These are phyloP conservation scores for Globisporangium lucens DNA, from an alignment of 352 stramenopile species.

Conservation along the genomic window DNA sequence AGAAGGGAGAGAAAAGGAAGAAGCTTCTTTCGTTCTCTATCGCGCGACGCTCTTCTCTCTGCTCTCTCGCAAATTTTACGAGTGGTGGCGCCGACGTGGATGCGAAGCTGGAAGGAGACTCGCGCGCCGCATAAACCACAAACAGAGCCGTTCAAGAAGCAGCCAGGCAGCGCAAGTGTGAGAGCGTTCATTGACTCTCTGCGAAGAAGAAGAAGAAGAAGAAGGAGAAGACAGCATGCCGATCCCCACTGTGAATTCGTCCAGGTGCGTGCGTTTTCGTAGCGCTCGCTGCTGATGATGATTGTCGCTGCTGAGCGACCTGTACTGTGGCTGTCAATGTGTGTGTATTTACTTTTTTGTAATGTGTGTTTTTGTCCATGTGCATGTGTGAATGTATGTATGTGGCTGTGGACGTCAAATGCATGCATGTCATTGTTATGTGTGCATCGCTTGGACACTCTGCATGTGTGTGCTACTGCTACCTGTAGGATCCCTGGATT, in stretches of 20 bases:
- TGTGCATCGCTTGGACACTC: neutral
- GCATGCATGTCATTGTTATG: neutral
- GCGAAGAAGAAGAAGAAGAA: neutral
- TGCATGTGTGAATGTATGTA: neutral
- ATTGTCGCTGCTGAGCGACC: neutral
- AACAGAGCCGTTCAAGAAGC: neutral
- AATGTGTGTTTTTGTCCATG: neutral
- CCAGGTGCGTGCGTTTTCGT: conserved; percentile 9
- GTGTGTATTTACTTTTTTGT: conserved; percentile 3
- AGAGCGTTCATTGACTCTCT: neutral
- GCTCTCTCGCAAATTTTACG: neutral
- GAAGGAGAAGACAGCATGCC: conserved; percentile 9
- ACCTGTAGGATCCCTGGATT: conserved; percentile 20
- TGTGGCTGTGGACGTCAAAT: neutral
- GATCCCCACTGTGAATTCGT: conserved; percentile 12
- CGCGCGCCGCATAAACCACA: neutral
- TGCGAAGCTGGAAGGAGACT: neutral
- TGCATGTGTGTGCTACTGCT: neutral
- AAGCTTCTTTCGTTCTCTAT: neutral
- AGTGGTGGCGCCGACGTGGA: neutral
- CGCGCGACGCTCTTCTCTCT: neutral
- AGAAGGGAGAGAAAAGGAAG: neutral
- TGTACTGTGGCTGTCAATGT: neutral
- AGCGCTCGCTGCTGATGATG: neutral
- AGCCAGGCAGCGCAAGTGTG: neutral